Evolutionary conservation across 2,329 filamentous ascomycete genomes (phyloP).

Genomic region (Penicillium olsonii): DNA sequence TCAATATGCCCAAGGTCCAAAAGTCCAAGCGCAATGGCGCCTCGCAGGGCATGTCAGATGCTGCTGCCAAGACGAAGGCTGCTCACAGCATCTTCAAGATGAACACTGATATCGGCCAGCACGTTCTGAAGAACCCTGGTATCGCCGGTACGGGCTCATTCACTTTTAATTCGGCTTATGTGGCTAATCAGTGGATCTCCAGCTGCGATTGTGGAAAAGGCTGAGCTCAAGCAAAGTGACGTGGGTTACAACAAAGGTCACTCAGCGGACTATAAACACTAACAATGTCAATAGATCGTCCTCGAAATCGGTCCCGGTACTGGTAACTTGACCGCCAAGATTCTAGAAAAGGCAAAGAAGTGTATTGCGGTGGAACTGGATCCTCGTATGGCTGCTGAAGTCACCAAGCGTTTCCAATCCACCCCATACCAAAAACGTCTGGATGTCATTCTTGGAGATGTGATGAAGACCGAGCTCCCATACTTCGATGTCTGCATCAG

Average conservation of each 20-base stretch:
- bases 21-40: conserved; percentile 56
- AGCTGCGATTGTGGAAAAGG: conserved; percentile 72
- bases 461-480: conserved; percentile 82
- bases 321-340: conserved; percentile 84
- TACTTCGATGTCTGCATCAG: conserved; percentile 82
- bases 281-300: conserved; percentile 59
- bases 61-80: conserved; percentile 51
- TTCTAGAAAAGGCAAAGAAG: conserved; percentile 83
- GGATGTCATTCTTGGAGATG: conserved; percentile 86
- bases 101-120: conserved; percentile 86
- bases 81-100: conserved; percentile 94
- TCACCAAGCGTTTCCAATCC: conserved; percentile 90
- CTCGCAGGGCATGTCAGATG: conserved; percentile 39
- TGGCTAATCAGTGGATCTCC: neutral
- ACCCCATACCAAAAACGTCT: conserved; percentile 80
- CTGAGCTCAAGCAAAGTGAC: conserved; percentile 84
- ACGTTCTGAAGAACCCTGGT: conserved; percentile 91
- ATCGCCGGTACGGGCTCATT: conserved; percentile 61
- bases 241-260: conserved; percentile 35
- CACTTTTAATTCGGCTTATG: no score
- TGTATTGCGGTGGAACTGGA: conserved; percentile 88
- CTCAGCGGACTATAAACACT: neutral
- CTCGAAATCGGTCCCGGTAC: conserved; percentile 91
- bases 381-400: conserved; percentile 92
- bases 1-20: conserved; percentile 56